Evolutionary conservation across 768 basidiomycete genomes (phyloP).

Genomic region (Pulveroboletus sp.): DNA sequence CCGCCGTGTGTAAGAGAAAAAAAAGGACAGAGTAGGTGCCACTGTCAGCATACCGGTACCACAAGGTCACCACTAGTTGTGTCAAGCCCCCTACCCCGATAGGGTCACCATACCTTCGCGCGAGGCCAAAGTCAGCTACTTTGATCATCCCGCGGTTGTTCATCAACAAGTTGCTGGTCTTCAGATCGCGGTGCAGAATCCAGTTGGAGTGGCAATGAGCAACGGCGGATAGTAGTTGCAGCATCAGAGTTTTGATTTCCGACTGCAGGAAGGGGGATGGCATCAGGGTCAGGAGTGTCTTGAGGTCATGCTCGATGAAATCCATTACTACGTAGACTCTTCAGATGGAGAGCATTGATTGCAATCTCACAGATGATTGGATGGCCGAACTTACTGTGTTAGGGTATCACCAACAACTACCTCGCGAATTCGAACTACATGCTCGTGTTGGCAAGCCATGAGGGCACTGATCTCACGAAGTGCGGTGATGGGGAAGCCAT

Average conservation of each 20-base stretch:
- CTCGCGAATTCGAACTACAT: constrained; percentile 95
- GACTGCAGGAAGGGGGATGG: constrained; percentile 95
- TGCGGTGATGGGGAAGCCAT: constrained; percentile 97
- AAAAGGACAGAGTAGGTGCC: constrained; percentile 6
- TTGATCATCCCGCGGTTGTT: constrained; percentile 99
- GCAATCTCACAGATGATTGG: constrained; percentile 1
- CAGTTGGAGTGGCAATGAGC: constrained; percentile 93
- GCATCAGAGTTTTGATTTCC: constrained; percentile 95
- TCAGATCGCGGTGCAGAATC: constrained; percentile 96
- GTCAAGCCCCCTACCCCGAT: constrained; percentile 96
- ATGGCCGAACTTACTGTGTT: constrained; percentile 79
- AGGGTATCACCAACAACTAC: constrained; percentile 98
- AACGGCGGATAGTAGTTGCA: constrained; percentile 90
- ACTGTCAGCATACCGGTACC: constrained; percentile 77
- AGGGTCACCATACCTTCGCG: constrained; percentile 93
- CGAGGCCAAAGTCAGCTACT: constrained; percentile 97
- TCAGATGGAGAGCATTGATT: constrained; percentile 13
- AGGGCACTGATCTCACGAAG: constrained; percentile 94
- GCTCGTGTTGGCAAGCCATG: constrained; percentile 91
- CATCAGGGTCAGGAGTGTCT: constrained; percentile 92
- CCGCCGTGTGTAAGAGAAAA: constrained; percentile 8
- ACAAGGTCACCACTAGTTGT: constrained; percentile 95
- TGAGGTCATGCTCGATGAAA: constrained; percentile 99
- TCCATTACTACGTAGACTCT: constrained; percentile 99
- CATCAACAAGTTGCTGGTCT: constrained; percentile 97